Evolutionary conservation across 1,284 basidiomycete species (phyloP).

Genomic region (Xerocomus nothofagi): DNA sequence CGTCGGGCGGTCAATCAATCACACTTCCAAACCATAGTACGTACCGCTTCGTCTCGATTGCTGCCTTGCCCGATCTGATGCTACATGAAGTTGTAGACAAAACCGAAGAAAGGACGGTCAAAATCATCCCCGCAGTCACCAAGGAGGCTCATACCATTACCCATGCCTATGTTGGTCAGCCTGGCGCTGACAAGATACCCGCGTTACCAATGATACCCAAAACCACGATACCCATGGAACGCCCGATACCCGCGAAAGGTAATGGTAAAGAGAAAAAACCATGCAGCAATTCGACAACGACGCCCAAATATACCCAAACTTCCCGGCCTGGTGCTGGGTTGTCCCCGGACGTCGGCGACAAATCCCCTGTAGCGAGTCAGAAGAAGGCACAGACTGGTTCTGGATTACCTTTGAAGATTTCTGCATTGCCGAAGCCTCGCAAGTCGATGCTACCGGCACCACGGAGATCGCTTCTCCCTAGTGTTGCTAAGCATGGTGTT

Average conservation of each 20-base stretch:
- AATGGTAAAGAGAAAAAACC: constrained; percentile 24
- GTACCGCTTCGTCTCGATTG: not conserved
- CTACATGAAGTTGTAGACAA: not conserved
- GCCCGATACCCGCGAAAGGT: constrained; percentile 2
- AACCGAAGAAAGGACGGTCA: not conserved
- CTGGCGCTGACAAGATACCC: constrained; percentile 10
- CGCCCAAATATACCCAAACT: constrained; percentile 2
- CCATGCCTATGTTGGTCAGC: constrained; percentile 1
- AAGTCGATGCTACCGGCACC: constrained; percentile 12
- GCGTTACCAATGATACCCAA: constrained; percentile 7
- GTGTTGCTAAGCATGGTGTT: not conserved
- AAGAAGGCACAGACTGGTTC: constrained; percentile 5
- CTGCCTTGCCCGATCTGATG: not conserved
- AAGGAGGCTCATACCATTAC: constrained; percentile 2
- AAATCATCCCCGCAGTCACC: not conserved
- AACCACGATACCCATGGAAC: constrained; percentile 10
- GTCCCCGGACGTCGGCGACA: not conserved
- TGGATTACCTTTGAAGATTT: constrained; percentile 1
- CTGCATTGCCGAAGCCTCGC: constrained; percentile 6
- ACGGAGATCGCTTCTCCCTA: constrained; percentile 3
- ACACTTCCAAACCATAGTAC: constrained; percentile 1
- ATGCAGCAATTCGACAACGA: constrained; percentile 7
- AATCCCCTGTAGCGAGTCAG: constrained; percentile 2
- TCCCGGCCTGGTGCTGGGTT: constrained; percentile 8
- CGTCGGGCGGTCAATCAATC: not conserved